Conservation (phyloP, 23 red algal species). For the Cyanidiococcus yangmingshanensis region DNA sequence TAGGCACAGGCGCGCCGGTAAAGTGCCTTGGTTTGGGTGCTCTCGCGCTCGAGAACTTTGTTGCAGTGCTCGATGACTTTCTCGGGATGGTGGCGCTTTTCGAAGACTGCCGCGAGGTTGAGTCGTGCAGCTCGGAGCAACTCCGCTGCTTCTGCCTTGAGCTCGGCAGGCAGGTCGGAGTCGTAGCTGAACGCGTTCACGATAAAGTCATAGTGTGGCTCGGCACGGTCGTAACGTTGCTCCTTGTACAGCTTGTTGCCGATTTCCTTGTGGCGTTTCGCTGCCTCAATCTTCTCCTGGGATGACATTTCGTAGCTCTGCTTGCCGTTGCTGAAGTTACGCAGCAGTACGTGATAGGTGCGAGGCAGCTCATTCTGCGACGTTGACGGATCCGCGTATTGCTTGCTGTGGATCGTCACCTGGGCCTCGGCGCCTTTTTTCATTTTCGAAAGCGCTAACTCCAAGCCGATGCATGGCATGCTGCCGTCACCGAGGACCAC, state of each 20-base stretch:
- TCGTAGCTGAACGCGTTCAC: conserved; percentile 57
- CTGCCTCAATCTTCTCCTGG: conserved; percentile 71
- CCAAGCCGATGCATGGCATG: conserved; percentile 38
- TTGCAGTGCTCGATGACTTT: conserved; percentile 58
- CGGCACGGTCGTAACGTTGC: conserved; percentile 40
- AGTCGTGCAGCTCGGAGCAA: conserved; percentile 52
- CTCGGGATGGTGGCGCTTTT: conserved; percentile 47
- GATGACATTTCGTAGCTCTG: conserved; percentile 69
- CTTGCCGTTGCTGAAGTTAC: conserved; percentile 66
- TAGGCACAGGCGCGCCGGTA: conserved; percentile 20
- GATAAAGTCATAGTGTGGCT: conserved; percentile 64
- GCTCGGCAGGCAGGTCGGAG: conserved; percentile 58
- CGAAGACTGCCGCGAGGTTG: conserved; percentile 58
- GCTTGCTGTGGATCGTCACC: conserved; percentile 46
- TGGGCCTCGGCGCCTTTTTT: conserved; percentile 59
- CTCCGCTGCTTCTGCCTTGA: conserved; percentile 53
- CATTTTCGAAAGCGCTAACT: conserved; percentile 67
- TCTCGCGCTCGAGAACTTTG: conserved; percentile 70
- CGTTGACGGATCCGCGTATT: conserved; percentile 27
- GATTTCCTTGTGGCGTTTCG: conserved; percentile 43
- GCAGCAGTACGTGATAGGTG: conserved; percentile 37
- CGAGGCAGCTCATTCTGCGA: conserved; percentile 21
- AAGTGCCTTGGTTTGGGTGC: conserved; percentile 58
- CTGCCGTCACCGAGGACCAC: conserved; percentile 33
- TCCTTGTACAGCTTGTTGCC: conserved; percentile 77